A percentile compares a stretch with the other conserved stretches of the same genome.
phyloP scores from a whole-genome alignment of 495 filamentous ascomycete genomes.

The Aspergillus olivimuriae region DNA sequence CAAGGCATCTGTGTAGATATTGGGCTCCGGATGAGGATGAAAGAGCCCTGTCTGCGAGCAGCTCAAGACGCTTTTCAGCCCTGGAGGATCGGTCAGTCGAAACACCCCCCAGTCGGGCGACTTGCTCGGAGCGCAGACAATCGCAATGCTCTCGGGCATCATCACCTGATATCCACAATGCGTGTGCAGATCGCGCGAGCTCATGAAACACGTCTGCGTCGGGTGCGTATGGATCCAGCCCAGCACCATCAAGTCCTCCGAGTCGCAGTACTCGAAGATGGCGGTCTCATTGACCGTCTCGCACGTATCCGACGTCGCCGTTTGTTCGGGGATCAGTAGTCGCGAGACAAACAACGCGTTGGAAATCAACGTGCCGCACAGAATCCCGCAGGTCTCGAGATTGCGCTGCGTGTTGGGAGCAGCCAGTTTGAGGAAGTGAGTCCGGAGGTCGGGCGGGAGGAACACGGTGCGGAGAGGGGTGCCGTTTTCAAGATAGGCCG shows the following conservation, averaged over 20 bases:
- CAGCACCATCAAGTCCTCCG: conserved; percentile 77
- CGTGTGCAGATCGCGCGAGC: conserved; percentile 86
- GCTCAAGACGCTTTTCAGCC: conserved; percentile 67
- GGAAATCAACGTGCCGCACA: conserved; percentile 83
- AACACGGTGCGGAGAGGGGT: conserved; percentile 81
- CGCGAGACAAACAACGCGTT: conserved; percentile 88
- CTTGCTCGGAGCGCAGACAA: conserved; percentile 86
- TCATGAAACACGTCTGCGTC: conserved; percentile 96
- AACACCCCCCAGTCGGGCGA: conserved; percentile 86
- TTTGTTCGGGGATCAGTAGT: conserved; percentile 87
- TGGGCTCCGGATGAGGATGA: conserved; percentile 65
- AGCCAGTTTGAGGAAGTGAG: conserved; percentile 64
- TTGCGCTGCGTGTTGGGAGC: conserved; percentile 68
- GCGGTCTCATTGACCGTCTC: conserved; percentile 80
- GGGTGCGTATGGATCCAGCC: conserved; percentile 99
- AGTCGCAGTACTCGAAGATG: conserved; percentile 81
- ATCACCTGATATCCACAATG: conserved; percentile 89
- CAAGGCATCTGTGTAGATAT: conserved; percentile 81
- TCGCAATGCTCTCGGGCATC: conserved; percentile 91
- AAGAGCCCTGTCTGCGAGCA: conserved; percentile 75
- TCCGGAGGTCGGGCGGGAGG: conserved; percentile 68
- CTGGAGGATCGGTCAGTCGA: conserved; percentile 86
- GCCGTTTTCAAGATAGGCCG: conserved; percentile 83
- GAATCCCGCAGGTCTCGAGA: conserved; percentile 89
- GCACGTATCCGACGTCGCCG: conserved; percentile 84